phyloP scores from a whole-genome alignment of 1,139 yeast species.

The Scheffersomyces parashehatae region DNA sequence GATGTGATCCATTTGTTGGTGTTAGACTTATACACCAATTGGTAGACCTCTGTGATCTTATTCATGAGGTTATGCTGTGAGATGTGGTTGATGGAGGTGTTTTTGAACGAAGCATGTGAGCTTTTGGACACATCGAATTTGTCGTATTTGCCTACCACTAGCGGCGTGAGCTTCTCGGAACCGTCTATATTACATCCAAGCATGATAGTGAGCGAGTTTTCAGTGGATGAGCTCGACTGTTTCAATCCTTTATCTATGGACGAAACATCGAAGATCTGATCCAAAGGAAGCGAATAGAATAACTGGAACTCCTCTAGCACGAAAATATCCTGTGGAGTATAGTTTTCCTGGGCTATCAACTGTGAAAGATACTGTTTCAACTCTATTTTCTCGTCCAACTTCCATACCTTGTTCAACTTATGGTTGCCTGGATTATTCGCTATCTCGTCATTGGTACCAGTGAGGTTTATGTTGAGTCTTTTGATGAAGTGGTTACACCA shows the following conservation, averaged over 20 bases:
- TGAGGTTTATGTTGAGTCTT: conserved; percentile 53
- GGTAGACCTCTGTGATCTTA: conserved; percentile 53
- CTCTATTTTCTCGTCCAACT: conserved; percentile 55
- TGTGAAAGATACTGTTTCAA: conserved; percentile 36
- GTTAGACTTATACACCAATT: conserved; percentile 58
- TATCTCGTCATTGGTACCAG: conserved; percentile 47
- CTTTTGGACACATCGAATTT: conserved; percentile 48
- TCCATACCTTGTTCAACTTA: conserved; percentile 60
- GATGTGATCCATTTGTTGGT: conserved; percentile 67
- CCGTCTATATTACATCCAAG: conserved; percentile 65
- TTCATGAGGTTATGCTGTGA: conserved; percentile 34
- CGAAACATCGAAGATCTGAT: conserved; percentile 54
- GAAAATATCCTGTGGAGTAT: conserved; percentile 56
- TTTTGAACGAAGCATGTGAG: conserved; percentile 31
- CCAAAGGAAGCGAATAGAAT: conserved; percentile 62
- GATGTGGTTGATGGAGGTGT: conserved; percentile 14
- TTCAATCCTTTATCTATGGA: conserved; percentile 48
- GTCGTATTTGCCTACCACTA: conserved; percentile 62
- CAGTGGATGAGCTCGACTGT: conserved; percentile 48
- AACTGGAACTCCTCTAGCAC: conserved; percentile 63
- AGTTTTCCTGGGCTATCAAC: conserved; percentile 31
- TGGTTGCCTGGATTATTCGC: conserved; percentile 29
- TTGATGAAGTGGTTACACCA: conserved; percentile 64
- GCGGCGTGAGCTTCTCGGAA: conserved; percentile 58
- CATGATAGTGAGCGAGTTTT: conserved; percentile 60